phyloP scores from a whole-genome alignment of 176 grass and related monocot species.

The Elymus sibiricus region DNA sequence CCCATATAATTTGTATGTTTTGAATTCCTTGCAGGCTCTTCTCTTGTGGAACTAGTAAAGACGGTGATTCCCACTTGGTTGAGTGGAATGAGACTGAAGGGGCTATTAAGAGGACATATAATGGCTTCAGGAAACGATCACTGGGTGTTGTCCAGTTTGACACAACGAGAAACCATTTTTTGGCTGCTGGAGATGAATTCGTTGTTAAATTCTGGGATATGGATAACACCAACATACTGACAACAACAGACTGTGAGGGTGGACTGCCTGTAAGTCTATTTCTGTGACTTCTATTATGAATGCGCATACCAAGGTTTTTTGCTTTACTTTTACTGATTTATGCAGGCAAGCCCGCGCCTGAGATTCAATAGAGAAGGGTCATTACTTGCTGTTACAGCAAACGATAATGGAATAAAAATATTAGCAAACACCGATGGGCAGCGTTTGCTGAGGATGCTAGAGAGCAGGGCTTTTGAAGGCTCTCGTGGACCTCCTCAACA shows the following conservation, averaged over 20 bases:
- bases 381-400: conserved; percentile 90
- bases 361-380: conserved; percentile 98
- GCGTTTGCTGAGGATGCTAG: conserved; percentile 84
- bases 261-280: conserved; percentile 80
- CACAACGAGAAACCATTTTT: conserved; percentile 84
- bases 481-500: conserved; percentile 78
- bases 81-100: conserved; percentile 99
- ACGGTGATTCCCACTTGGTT: conserved; percentile 93
- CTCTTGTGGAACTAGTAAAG: conserved; percentile 98
- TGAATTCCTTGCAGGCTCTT: conserved; percentile 60
- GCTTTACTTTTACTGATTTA: conserved; percentile 22
- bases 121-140: conserved; percentile 88
- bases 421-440: conserved; percentile 94
- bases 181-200: conserved; percentile 97
- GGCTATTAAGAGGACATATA: conserved; percentile 89
- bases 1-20: background rate
- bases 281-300: conserved; percentile 3
- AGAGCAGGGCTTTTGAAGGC: conserved; percentile 83
- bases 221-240: conserved; percentile 85
- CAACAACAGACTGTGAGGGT: conserved; percentile 75
- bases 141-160: conserved; percentile 93
- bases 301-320: background rate
- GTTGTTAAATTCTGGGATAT: conserved; percentile 99
- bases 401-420: conserved; percentile 97
- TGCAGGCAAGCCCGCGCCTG: conserved; percentile 86